These are phyloP conservation scores for Ophidiomyces ophidiicola DNA, from an alignment of 2,329 filamentous ascomycete species.

Conservation along the genomic window DNA sequence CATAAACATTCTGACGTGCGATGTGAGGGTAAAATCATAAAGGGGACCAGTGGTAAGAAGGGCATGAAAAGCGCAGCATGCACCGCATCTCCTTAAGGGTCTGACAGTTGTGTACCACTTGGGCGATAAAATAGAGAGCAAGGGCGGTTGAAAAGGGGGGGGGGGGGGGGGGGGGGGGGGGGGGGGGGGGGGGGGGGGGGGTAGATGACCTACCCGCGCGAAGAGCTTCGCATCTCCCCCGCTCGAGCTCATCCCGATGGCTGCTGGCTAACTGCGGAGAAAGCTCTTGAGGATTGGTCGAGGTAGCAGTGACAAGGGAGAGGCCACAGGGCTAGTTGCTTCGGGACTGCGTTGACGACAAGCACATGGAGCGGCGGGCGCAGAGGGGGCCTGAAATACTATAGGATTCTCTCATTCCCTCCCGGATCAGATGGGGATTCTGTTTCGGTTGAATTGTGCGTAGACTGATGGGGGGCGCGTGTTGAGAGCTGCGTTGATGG, in stretches of 20 bases:
- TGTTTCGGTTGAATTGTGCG: too few relatives aligned
- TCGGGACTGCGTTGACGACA: not conserved
- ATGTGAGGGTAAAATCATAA: not conserved
- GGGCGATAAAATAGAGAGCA: too few relatives aligned
- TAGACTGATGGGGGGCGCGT: not conserved
- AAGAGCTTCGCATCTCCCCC: conserved; percentile 99
- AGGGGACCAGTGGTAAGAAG: not conserved
- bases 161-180: too few relatives aligned
- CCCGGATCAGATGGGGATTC: too few relatives aligned
- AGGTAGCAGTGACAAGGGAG: conserved; percentile 7
- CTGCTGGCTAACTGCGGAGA: conserved; percentile 7
- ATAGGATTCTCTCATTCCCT: too few relatives aligned
- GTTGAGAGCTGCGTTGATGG: too few relatives aligned
- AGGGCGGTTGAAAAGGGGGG: not conserved
- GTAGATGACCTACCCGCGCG: conserved; percentile 60
- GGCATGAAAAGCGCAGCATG: not conserved
- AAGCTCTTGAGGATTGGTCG: not conserved
- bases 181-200: conserved; percentile 22
- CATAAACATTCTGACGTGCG: conserved; percentile 21
- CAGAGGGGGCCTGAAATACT: too few relatives aligned
- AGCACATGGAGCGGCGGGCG: not conserved
- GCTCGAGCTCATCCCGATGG: conserved; percentile 46
- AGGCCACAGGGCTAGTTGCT: conserved; percentile 9
- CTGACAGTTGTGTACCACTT: too few relatives aligned
- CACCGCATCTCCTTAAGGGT: too few relatives aligned